phyloP scores from a whole-genome alignment of 352 stramenopile species.

The Discostella stelligera region DNA sequence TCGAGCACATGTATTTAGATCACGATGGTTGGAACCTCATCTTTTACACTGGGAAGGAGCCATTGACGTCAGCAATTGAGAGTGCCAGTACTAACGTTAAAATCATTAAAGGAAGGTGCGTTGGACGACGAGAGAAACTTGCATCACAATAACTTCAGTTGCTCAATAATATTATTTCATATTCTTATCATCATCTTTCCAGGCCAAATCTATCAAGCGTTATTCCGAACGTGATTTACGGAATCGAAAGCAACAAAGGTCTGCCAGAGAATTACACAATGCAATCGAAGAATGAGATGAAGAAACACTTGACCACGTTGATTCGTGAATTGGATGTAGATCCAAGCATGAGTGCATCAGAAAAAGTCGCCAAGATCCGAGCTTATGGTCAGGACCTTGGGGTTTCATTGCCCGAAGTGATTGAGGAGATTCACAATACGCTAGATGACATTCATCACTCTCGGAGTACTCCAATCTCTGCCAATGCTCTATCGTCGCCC shows the following conservation, averaged over 20 bases:
- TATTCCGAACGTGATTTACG: constrained; percentile 58
- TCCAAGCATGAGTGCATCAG: constrained; percentile 7
- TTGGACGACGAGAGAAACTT: background rate
- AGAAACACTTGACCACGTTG: constrained; percentile 19
- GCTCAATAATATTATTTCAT: background rate
- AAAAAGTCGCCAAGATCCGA: constrained; percentile 22
- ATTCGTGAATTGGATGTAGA: constrained; percentile 15
- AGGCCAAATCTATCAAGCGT: constrained; percentile 38
- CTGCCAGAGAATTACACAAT: constrained; percentile 32
- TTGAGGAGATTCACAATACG: constrained; percentile 7
- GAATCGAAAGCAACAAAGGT: constrained; percentile 44
- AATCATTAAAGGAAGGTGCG: constrained; percentile 30
- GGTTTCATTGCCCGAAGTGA: constrained; percentile 24
- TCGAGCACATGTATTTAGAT: constrained; percentile 49
- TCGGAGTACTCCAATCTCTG: background rate
- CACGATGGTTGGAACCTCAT: constrained; percentile 54
- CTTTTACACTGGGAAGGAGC: constrained; percentile 54
- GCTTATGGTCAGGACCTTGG: constrained; percentile 20
- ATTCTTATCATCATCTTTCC: background rate
- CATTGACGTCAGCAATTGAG: constrained; percentile 16
- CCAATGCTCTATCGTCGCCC: background rate
- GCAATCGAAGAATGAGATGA: constrained; percentile 16
- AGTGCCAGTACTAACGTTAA: constrained; percentile 43
- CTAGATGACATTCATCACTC: background rate
- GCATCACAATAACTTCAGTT: background rate